A percentile compares a stretch with the other conserved stretches of the same genome.
Conservation (phyloP, 176 grass and related monocot species). For the Pontederia crassipes region DNA sequence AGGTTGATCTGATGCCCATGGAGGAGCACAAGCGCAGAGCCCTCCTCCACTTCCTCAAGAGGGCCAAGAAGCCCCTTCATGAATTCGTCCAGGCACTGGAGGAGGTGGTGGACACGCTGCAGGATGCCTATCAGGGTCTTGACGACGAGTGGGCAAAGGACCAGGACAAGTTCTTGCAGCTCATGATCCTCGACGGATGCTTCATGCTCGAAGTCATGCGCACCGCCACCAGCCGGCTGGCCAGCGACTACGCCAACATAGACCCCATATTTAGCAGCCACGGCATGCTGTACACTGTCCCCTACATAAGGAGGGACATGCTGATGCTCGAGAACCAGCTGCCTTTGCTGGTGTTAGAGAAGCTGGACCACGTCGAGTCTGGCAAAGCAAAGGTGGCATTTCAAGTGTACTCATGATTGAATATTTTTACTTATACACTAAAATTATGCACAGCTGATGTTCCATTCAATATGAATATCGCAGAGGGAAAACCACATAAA, state of each 20-base stretch:
- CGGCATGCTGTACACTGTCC: constrained; percentile 1
- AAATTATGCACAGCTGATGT: not conserved
- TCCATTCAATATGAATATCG: not conserved
- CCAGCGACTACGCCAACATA: not conserved
- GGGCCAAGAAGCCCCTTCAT: constrained; percentile 19
- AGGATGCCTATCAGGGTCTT: constrained; percentile 37
- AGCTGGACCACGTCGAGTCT: not conserved
- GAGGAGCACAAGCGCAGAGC: constrained; percentile 72
- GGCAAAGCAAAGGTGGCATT: not conserved
- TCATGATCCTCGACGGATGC: constrained; percentile 7
- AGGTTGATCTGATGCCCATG: constrained; percentile 35
- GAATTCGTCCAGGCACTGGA: constrained; percentile 33
- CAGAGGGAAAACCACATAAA: constrained; percentile 15
- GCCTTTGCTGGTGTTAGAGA: constrained; percentile 20
- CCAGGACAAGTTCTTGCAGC: not conserved
- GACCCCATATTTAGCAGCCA: constrained; percentile 21
- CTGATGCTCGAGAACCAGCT: constrained; percentile 33
- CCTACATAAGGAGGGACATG: constrained; percentile 22
- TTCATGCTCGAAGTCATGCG: not conserved
- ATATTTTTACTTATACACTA: not conserved
- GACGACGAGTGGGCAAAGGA: constrained; percentile 20
- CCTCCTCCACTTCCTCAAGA: constrained; percentile 55
- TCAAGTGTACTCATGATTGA: too few relatives aligned
- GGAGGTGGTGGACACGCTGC: constrained; percentile 19
- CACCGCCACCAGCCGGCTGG: not conserved